phyloP scores from a whole-genome alignment of 2,329 filamentous ascomycete species.

The Colletotrichum gigasporum region DNA sequence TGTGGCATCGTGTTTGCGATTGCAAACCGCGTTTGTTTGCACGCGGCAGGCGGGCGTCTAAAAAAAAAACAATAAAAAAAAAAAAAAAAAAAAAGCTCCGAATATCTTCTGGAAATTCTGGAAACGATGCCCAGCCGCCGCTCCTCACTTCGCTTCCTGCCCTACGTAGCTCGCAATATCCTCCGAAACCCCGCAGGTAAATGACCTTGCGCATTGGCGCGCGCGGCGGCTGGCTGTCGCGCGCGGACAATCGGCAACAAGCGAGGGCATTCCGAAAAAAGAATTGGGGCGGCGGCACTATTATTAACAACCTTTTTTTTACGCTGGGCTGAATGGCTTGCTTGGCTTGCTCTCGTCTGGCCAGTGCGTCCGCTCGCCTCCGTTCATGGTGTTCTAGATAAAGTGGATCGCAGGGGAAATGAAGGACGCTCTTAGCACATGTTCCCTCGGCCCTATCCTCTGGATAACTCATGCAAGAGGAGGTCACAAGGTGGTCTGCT shows the following conservation, averaged over 20 bases:
- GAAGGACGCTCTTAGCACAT: background rate
- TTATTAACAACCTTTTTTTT: slow-evolving; percentile 13
- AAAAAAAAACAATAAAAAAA: no score
- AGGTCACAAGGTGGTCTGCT: background rate
- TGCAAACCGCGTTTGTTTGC: no score
- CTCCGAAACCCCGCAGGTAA: background rate
- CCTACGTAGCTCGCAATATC: no score
- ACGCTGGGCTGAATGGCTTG: background rate
- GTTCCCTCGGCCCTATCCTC: background rate
- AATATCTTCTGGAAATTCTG: no score
- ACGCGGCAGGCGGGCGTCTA: no score
- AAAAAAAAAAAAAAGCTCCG: no score
- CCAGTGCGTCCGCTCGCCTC: no score
- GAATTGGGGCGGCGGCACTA: background rate
- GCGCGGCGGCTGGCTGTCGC: no score
- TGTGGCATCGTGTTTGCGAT: no score
- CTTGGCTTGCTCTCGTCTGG: background rate
- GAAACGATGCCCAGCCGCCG: no score
- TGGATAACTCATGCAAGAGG: background rate
- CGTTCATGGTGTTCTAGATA: background rate
- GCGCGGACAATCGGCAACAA: slow-evolving; percentile 8
- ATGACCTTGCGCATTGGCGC: background rate
- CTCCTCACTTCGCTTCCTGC: no score
- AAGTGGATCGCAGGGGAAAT: slow-evolving; percentile 11
- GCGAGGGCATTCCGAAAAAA: slow-evolving; percentile 15